These are phyloP conservation scores for Zostera marina DNA, from an alignment of 116 monocot species.

Conservation along the genomic window DNA sequence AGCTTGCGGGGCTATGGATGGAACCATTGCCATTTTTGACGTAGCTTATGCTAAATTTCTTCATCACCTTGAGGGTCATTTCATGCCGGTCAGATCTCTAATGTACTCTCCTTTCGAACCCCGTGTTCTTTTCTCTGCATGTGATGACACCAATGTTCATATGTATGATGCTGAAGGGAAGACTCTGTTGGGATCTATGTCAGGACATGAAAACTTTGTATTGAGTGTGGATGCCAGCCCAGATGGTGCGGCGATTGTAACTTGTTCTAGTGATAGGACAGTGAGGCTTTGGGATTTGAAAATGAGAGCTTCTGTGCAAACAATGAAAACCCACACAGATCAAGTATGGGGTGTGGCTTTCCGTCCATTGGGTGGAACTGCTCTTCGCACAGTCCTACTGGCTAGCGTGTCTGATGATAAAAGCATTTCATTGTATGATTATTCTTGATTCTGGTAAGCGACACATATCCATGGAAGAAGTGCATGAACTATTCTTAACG, in stretches of 20 bases:
- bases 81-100: conserved; percentile 82
- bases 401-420: conserved; percentile 96
- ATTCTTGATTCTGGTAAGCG: conserved; percentile 29
- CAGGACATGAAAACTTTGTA: conserved; percentile 86
- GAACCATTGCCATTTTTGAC: conserved; percentile 69
- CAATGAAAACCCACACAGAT: conserved; percentile 73
- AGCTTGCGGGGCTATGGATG: conserved; percentile 84
- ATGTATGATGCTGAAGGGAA: conserved; percentile 88
- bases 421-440: conserved; percentile 86
- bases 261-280: conserved; percentile 85
- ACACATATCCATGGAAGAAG: too few relatives aligned
- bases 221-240: conserved; percentile 76
- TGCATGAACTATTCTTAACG: too few relatives aligned
- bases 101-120: conserved; percentile 78
- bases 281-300: conserved; percentile 82
- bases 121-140: conserved; percentile 72
- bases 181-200: conserved; percentile 67
- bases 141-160: conserved; percentile 70
- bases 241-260: conserved; percentile 75
- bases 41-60: conserved; percentile 62
- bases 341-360: conserved; percentile 94
- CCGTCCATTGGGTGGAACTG: conserved; percentile 48
- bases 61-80: conserved; percentile 87
- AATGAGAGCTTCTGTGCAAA: conserved; percentile 82
- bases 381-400: conserved; percentile 39